Conservation (phyloP, 2,329 filamentous ascomycete genomes). For the Trichoderma sp. region DNA sequence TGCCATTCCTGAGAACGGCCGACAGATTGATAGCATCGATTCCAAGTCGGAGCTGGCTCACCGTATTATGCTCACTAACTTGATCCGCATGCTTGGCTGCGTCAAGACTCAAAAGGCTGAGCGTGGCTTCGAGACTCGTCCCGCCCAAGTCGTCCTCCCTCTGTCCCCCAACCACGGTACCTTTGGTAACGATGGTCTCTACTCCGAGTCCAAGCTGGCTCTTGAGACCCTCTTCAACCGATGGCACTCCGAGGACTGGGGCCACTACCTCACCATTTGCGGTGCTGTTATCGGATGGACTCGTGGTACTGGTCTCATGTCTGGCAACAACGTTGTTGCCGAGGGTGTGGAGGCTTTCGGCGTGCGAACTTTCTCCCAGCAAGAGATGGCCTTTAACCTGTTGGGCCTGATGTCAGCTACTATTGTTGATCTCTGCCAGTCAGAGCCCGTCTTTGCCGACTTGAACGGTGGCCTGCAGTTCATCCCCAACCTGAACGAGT, state of each 20-base stretch:
- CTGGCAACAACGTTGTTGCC: constrained; percentile 94
- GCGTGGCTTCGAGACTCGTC: constrained; percentile 89
- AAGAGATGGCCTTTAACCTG: constrained; percentile 99
- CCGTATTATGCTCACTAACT: constrained; percentile 98
- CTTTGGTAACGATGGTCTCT: constrained; percentile 96
- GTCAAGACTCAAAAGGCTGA: constrained; percentile 90
- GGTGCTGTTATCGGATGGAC: constrained; percentile 99
- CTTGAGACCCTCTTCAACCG: constrained; percentile 98
- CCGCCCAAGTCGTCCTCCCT: constrained; percentile 93
- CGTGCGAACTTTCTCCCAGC: constrained; percentile 97
- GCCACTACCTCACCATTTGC: constrained; percentile 95
- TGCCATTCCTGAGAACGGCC: constrained; percentile 95
- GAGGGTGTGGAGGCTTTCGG: constrained; percentile 96
- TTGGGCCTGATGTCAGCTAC: constrained; percentile 92
- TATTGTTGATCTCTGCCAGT: constrained; percentile 93
- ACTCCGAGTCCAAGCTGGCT: constrained; percentile 96
- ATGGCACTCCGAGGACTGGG: constrained; percentile 98
- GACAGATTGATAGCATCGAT: constrained; percentile 95
- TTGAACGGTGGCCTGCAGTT: constrained; percentile 97
- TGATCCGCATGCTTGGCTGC: constrained; percentile 83
- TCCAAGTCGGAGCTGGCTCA: constrained; percentile 97
- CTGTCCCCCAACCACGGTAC: constrained; percentile 98
- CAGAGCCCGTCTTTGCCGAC: constrained; percentile 94
- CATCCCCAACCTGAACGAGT: constrained; percentile 90
- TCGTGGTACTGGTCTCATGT: constrained; percentile 96